phyloP scores from a whole-genome alignment of 2,329 filamentous ascomycete species.

The Zasmidium angulare region DNA sequence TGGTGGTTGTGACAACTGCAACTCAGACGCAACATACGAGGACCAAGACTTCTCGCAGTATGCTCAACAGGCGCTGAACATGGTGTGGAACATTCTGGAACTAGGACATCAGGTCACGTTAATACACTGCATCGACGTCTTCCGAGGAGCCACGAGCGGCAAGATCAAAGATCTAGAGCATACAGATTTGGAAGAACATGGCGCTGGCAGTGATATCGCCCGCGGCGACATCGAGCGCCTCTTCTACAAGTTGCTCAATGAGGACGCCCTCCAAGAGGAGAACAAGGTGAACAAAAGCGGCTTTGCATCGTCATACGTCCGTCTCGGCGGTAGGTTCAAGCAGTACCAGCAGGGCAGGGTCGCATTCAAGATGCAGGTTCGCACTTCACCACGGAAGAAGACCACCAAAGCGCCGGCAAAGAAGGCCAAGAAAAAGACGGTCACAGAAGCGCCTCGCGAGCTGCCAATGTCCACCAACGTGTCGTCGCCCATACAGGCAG shows the following conservation, averaged over 20 bases:
- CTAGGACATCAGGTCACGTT: slow-evolving; percentile 66
- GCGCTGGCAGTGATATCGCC: slow-evolving; percentile 67
- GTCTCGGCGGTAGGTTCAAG: slow-evolving; percentile 45
- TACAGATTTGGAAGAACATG: slow-evolving; percentile 59
- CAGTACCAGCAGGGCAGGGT: slow-evolving; percentile 48
- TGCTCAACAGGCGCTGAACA: slow-evolving; percentile 67
- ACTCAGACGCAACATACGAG: slow-evolving; percentile 68
- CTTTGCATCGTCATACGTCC: slow-evolving; percentile 74
- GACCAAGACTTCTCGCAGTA: slow-evolving; percentile 73
- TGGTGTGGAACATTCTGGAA: slow-evolving; percentile 60
- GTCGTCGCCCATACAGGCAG: slow-evolving; percentile 60
- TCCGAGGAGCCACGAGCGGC: slow-evolving; percentile 68
- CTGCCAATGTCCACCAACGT: slow-evolving; percentile 65
- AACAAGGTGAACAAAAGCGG: slow-evolving; percentile 44
- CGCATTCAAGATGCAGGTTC: slow-evolving; percentile 55
- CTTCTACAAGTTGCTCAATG: slow-evolving; percentile 72
- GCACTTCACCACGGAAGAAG: slow-evolving; percentile 30
- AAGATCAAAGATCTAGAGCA: slow-evolving; percentile 56
- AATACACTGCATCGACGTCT: slow-evolving; percentile 78
- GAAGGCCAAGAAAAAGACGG: slow-evolving; percentile 37
- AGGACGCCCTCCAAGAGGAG: slow-evolving; percentile 71
- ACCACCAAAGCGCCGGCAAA: slow-evolving; percentile 30
- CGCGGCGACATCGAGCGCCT: slow-evolving; percentile 78
- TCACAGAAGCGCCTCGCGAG: slow-evolving; percentile 40
- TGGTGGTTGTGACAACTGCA: slow-evolving; percentile 85